phyloP scores from a whole-genome alignment of 2,329 filamentous ascomycete species.

The Trichoderma sp. region DNA sequence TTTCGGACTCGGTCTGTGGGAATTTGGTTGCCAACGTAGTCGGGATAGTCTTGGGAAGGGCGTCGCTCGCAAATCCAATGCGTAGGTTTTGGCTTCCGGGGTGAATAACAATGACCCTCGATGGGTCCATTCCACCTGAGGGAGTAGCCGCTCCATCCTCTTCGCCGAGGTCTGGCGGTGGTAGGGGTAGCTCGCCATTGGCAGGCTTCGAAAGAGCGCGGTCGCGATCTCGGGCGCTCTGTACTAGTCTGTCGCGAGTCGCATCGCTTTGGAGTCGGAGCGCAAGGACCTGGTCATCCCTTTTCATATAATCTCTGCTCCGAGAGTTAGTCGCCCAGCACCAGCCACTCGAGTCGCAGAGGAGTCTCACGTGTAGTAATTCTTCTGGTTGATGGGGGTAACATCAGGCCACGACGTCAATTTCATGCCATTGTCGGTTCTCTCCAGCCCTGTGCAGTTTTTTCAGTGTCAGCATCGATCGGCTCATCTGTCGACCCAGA shows the following conservation, averaged over 20 bases:
- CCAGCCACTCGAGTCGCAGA: background rate
- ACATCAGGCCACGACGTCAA: conserved; percentile 91
- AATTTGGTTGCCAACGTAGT: conserved; percentile 86
- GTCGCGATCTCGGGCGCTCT: conserved; percentile 83
- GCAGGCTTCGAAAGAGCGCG: conserved; percentile 75
- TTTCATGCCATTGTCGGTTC: conserved; percentile 98
- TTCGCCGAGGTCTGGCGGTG: conserved; percentile 57
- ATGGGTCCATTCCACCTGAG: conserved; percentile 66
- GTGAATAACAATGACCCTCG: conserved; percentile 92
- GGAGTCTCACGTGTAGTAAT: conserved; percentile 81
- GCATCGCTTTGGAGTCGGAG: conserved; percentile 86
- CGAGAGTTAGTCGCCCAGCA: conserved; percentile 22
- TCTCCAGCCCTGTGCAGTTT: conserved; percentile 69
- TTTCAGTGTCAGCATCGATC: background rate
- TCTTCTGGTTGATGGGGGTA: conserved; percentile 96
- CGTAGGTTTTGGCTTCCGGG: conserved; percentile 92
- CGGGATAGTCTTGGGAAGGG: conserved; percentile 87
- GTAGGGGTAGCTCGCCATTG: conserved; percentile 61
- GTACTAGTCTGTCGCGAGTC: conserved; percentile 76
- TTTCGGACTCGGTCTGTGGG: conserved; percentile 76
- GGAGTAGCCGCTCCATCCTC: conserved; percentile 55
- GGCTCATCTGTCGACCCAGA: background rate
- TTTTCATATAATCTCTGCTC: conserved; percentile 89
- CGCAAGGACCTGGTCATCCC: conserved; percentile 92
- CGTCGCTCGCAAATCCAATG: conserved; percentile 93